Base-by-base conservation (phyloP, 129 eudicot genomes). In the Flaveria trinervia region DNA sequence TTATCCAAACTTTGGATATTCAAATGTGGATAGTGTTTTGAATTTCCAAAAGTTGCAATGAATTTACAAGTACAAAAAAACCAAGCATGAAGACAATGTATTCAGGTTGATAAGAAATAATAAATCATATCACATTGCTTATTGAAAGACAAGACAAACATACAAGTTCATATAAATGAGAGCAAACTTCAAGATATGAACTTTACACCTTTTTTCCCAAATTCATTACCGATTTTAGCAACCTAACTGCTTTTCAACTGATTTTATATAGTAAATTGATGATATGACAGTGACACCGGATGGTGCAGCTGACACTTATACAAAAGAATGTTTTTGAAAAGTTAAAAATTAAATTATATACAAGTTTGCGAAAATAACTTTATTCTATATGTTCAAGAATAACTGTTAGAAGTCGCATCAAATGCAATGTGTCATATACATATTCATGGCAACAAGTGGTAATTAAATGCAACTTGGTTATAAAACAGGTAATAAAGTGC, bases 21-120 rank as follows among this genome's bases (percentile, higher is more conserved):
- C 39, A 6, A 17, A 65, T 18, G 16, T 28, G 26, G 10, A 44
- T 23, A 18, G 44, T 22, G 52, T 36, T 26, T 25, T 15, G 25
- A 45, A 61, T 4, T 23, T 44, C 70, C 62, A 41, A 77, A 65
- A 65, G 51, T 26, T 67, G 14, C 0, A 65, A 64, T 65, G 7
- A 18, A 46, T 4, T 33, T 20, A 10, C 0, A 49, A 46, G 18
- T 26, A 45, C 49, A 65, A 28, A 64, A 75, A 49, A 10, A 18
- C 44, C 9, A 72, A 28, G 18, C 33, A 17, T 16, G 13, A 36
- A 17, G 65, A 23, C 6, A 4, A 71, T 71, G 10, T 71, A 71
- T 51, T 51, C 30, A 18, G 39, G 10, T 12, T 17, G 22, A 72
- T 22, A 1, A 0, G 8, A 36, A 36, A 36, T 36, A 22, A 15